Conservation (phyloP, 2,329 filamentous ascomycete species). For the Onygenales sp. region DNA sequence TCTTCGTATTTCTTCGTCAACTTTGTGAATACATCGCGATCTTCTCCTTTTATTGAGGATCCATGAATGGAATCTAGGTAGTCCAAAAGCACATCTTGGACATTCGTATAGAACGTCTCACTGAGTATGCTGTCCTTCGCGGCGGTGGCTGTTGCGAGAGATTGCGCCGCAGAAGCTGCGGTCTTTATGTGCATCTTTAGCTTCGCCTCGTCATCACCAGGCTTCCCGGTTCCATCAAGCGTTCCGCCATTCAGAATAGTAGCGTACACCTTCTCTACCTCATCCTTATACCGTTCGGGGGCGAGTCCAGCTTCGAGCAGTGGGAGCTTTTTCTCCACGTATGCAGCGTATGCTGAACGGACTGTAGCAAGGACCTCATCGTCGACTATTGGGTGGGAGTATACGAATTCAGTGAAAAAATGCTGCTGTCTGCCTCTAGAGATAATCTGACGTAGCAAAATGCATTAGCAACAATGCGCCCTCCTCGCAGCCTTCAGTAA, state of each 20-base stretch:
- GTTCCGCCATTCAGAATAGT: constrained; percentile 46
- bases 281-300: constrained; percentile 39
- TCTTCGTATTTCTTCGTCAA: constrained; percentile 78
- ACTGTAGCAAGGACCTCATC: constrained; percentile 40
- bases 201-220: constrained; percentile 74
- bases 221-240: constrained; percentile 43
- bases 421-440: constrained; percentile 64
- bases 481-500: background rate
- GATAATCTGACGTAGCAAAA: constrained; percentile 44
- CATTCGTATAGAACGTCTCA: constrained; percentile 46
- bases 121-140: constrained; percentile 18
- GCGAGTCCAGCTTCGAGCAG: constrained; percentile 36
- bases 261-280: constrained; percentile 43
- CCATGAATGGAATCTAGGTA: constrained; percentile 63
- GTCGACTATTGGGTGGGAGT: constrained; percentile 35
- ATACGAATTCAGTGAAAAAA: constrained; percentile 61
- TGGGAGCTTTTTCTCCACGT: constrained; percentile 59
- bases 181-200: constrained; percentile 79
- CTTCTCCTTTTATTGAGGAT: constrained; percentile 46
- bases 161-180: constrained; percentile 43
- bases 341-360: constrained; percentile 44
- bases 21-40: constrained; percentile 73
- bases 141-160: constrained; percentile 19
- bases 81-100: constrained; percentile 64
- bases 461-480: background rate